Base-by-base conservation (phyloP, 1,284 basidiomycete genomes). In the Macrocybe sp. region DNA sequence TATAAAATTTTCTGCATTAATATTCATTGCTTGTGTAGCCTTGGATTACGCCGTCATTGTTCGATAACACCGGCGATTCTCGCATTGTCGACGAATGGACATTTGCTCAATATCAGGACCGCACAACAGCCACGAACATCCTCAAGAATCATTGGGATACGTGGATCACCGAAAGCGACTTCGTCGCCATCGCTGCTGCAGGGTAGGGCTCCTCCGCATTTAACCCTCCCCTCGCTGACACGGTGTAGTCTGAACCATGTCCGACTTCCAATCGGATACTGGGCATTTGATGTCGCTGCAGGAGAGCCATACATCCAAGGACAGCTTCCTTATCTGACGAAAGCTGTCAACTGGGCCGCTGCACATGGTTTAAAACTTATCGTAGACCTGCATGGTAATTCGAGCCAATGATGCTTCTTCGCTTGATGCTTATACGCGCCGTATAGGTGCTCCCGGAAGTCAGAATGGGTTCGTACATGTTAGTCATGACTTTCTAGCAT, bases 271-370 rank as follows among this genome's bases (percentile, higher is more conserved):
- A 89, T 97, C 53, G 90, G 90, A 16, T 92, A 86, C 64, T 97
- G 94, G 94, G 93, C 93, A 1, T 92, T 90, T 56, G 89, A 94
- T 46, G 81, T 89, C 16, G 77, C 78, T 11, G 70, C 70, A 3
- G 91, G 85, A 7, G 92, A 96, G 59, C 92, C 92, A 0, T 97
- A 82, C 68, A 80, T 92, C 53, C 81, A 85, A 69, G 89, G 92
- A 12, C 88, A 91, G 63, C 66, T 85, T 41, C 73, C 81, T 12
- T 91, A 88, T 66, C 68, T 89, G n/a, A 60, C 73, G 51, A 75
- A 80, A 43, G 93, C 92, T 0, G 78, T 92, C 37, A 67, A 64
- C 2, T 97, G 94, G 94, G 91, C 92, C 3, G 61, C 70, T 14
- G 78, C 81, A 30, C 67, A 92, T 58, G 80, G 82, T 4, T 65